Evolutionary conservation across 2,329 filamentous ascomycete species (phyloP).

Genomic region (Epicoccum sorghinum): DNA sequence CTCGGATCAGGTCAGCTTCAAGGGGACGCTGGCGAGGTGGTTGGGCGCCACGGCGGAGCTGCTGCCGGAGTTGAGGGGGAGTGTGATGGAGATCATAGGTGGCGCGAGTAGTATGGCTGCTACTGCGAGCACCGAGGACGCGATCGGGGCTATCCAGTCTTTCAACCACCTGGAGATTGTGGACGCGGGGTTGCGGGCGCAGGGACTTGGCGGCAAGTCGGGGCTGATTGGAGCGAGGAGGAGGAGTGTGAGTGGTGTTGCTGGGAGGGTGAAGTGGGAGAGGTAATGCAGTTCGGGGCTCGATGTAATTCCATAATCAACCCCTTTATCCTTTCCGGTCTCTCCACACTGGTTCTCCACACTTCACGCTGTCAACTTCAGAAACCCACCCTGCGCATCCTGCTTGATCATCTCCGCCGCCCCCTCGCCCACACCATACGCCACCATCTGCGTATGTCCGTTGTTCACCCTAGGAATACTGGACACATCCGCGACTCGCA

Average conservation of each 20-base stretch:
- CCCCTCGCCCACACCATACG: constrained; percentile 41
- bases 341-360: no score
- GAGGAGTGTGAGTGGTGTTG: constrained; percentile 16
- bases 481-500: constrained; percentile 39
- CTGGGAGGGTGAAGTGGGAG: constrained; percentile 10
- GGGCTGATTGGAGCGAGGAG: constrained; percentile 21
- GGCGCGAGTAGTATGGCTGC: constrained; percentile 14
- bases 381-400: constrained; percentile 15
- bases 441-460: constrained; percentile 46
- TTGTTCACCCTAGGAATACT: constrained; percentile 36
- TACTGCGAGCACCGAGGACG: constrained; percentile 16
- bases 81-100: constrained; percentile 21
- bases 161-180: constrained; percentile 27
- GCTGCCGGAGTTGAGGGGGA: constrained; percentile 24
- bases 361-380: no score
- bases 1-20: constrained; percentile 73
- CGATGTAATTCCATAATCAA: neutral
- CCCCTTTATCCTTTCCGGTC: neutral
- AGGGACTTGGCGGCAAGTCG: constrained; percentile 18
- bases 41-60: constrained; percentile 31
- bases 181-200: constrained; percentile 25
- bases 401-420: constrained; percentile 42
- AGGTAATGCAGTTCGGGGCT: neutral
- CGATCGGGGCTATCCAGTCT: constrained; percentile 19
- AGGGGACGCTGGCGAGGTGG: constrained; percentile 48